Percentiles rank a stretch among this genome's conserved stretches.
phyloP scores from a whole-genome alignment of 1,284 basidiomycete species.

The Hemileia vastatrix region DNA sequence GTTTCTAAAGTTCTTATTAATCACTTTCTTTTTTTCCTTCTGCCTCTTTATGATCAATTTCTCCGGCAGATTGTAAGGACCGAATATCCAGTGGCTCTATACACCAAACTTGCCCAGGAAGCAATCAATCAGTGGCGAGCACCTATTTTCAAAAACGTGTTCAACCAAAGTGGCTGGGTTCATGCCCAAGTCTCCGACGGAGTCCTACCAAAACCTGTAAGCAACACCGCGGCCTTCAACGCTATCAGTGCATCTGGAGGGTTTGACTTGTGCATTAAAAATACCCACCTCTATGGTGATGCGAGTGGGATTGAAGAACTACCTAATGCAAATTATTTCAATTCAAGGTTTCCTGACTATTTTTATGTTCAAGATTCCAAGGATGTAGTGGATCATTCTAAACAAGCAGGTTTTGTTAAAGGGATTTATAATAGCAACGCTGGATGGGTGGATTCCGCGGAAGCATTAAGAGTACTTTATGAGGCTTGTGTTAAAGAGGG shows the following conservation, averaged over 20 bases:
- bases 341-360: slow-evolving; percentile 4
- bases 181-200: too few relatives aligned
- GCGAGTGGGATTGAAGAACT: neutral
- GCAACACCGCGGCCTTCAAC: slow-evolving; percentile 5
- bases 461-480: slow-evolving; percentile 10
- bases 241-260: slow-evolving; percentile 14
- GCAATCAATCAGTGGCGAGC: slow-evolving; percentile 12
- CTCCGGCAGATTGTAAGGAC: slow-evolving; percentile 8
- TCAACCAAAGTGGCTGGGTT: slow-evolving; percentile 15
- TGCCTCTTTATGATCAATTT: neutral
- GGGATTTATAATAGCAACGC: slow-evolving; percentile 18
- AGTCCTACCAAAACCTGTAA: too few relatives aligned
- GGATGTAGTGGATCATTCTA: too few relatives aligned
- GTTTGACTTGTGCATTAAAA: slow-evolving; percentile 8
- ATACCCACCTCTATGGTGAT: slow-evolving; percentile 1
- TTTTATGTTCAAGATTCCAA: too few relatives aligned
- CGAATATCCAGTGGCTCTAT: slow-evolving; percentile 9
- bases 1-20: neutral
- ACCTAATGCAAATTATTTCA: neutral
- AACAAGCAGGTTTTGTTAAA: slow-evolving; percentile 12
- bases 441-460: slow-evolving; percentile 18
- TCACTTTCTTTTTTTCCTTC: neutral
- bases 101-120: slow-evolving; percentile 16
- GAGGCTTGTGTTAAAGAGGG: slow-evolving; percentile 1
- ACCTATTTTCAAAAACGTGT: slow-evolving; percentile 15